Evolutionary conservation across 2,329 filamentous ascomycete genomes (phyloP).

Genomic region (Plectosphaerella cucumerina): DNA sequence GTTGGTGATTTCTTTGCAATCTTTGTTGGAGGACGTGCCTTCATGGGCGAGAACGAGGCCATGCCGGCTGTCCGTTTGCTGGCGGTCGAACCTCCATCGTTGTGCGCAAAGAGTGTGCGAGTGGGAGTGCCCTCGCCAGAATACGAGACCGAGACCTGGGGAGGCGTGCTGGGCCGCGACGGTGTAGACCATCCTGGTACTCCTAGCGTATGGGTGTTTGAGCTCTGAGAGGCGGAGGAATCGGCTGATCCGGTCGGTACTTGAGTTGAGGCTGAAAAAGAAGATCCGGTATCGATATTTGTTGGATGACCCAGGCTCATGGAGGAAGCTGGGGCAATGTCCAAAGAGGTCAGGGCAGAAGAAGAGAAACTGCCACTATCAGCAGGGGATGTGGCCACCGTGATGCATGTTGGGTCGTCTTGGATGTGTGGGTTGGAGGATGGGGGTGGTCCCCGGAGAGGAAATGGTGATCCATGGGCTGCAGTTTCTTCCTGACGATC

Average conservation of each 20-base stretch:
- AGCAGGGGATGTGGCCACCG: too few relatives aligned
- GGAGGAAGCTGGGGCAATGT: not conserved
- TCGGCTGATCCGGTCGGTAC: too few relatives aligned
- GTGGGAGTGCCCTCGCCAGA: not conserved
- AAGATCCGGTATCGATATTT: too few relatives aligned
- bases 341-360: too few relatives aligned
- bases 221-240: not conserved
- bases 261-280: too few relatives aligned
- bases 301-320: not conserved
- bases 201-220: not conserved
- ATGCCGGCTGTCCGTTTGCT: conserved; percentile 2
- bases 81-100: not conserved
- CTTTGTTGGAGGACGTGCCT: not conserved
- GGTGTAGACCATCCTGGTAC: not conserved
- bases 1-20: not conserved
- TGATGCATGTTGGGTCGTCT: too few relatives aligned
- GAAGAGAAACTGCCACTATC: too few relatives aligned
- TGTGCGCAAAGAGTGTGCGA: not conserved
- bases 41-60: not conserved
- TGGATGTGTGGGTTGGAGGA: too few relatives aligned
- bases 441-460: too few relatives aligned
- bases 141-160: not conserved
- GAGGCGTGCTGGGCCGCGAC: not conserved
- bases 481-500: too few relatives aligned
- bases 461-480: too few relatives aligned